Evolutionary conservation across 2,329 filamentous ascomycete genomes (phyloP), one percentile per base, ranked within the genome.

Genomic region (Penicillium sp.): DNA sequence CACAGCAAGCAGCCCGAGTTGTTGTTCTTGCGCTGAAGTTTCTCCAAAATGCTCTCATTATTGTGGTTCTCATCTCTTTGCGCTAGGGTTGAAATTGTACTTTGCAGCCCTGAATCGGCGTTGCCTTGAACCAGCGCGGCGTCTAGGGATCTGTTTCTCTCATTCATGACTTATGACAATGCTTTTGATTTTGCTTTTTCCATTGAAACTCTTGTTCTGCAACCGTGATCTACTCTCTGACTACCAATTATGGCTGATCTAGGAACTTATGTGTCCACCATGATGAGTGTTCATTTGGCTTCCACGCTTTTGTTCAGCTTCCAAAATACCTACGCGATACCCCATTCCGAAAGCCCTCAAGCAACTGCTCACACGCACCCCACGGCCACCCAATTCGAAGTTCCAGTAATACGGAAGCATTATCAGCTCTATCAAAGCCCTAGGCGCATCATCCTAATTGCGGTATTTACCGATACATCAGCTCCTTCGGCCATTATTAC

Each of bases 221-320:
- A 51, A 51, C 29, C 45, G 9, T 55, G 47, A 55, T 39, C 34
- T 34, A 39, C 24, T n/a, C 26, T 51, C 47, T 52, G 40, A 55
- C 47, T 46, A 22, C 26, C n/a, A 32, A 31, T 16, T 16, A 20
- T 34, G 22, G 13, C 43, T 20, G 39, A 55, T 55, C 24, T 55
- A 55, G 53, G 53, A 38, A 40, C 18, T 45, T 22, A 34, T 44
- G 10, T 32, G 6, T 22, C 24, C 31, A n/a, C n/a, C 22, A 31
- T 53, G 5, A 8, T 11, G 24, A 10, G 39, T 16, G 3, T 29
- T 37, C 20, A 39, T 20, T 34, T 32, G 32, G 8, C 46, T 24
- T 14, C 43, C n/a, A 18, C 38, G 20, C 20, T 26, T 13, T 24
- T 34, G 22, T 53, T 24, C 50, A 40, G 13, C 34, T 24, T 48